Evolutionary conservation across 2,329 filamentous ascomycete genomes (phyloP).

Genomic region (Pezicula neosporulosa): DNA sequence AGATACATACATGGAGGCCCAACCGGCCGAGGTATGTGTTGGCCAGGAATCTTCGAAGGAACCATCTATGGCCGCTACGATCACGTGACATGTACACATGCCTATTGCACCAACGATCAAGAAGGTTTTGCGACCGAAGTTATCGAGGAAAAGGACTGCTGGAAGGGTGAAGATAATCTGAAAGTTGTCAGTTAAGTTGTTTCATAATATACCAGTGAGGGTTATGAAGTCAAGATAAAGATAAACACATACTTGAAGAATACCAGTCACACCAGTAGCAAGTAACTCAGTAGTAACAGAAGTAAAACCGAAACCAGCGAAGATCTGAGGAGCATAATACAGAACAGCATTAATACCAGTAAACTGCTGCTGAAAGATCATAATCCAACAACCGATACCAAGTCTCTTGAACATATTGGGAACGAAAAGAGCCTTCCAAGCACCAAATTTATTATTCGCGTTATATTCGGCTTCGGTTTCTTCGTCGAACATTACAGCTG

Average conservation of each 20-base stretch:
- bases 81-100: constrained; percentile 65
- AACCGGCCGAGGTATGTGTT: constrained; percentile 32
- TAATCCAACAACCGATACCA: constrained; percentile 37
- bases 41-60: constrained; percentile 46
- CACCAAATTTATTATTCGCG: constrained; percentile 38
- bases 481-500: constrained; percentile 23
- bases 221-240: too few species aligned
- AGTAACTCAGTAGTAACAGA: constrained; percentile 48
- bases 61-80: constrained; percentile 65
- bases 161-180: constrained; percentile 59
- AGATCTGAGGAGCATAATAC: constrained; percentile 20
- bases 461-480: constrained; percentile 33
- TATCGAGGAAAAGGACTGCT: constrained; percentile 61
- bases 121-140: constrained; percentile 59
- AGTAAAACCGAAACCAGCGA: constrained; percentile 37
- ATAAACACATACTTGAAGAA: constrained; percentile 49
- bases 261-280: constrained; percentile 66
- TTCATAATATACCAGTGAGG: too few species aligned
- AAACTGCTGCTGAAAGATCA: constrained; percentile 46
- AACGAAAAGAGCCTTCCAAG: constrained; percentile 36
- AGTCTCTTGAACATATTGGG: constrained; percentile 46
- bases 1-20: constrained; percentile 35
- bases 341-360: constrained; percentile 22
- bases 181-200: too few species aligned
- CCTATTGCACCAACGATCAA: constrained; percentile 61